Evolutionary conservation across 768 basidiomycete genomes (phyloP).

Genomic region (Amanita subjunquillea): DNA sequence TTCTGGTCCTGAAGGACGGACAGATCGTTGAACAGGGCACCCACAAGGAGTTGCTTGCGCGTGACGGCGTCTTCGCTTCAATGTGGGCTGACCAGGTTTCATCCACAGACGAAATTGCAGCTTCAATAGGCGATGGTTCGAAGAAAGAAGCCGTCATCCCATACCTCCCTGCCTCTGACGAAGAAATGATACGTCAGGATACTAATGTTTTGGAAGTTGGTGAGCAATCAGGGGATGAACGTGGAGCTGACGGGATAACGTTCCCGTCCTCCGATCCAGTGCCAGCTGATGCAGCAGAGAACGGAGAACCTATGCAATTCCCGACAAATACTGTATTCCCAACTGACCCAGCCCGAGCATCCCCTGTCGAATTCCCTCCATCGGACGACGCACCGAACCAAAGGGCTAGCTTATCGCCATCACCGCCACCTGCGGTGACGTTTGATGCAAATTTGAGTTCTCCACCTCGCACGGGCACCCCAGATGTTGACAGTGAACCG

Average conservation of each 20-base stretch:
- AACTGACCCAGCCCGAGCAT: conserved; percentile 5
- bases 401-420: not conserved
- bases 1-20: conserved; percentile 87
- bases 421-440: conserved; percentile 40
- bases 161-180: conserved; percentile 10
- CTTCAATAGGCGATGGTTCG: conserved; percentile 22
- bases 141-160: conserved; percentile 31
- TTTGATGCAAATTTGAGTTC: conserved; percentile 51
- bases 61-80: conserved; percentile 63
- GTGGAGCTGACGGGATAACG: conserved; percentile 9
- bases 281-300: conserved; percentile 6
- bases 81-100: conserved; percentile 88
- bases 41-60: conserved; percentile 67
- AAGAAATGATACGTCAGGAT: not conserved
- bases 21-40: conserved; percentile 75
- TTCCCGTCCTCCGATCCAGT: conserved; percentile 24
- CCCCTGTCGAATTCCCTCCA: conserved; percentile 3
- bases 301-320: not conserved
- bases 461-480: conserved; percentile 61
- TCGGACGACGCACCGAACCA: not conserved
- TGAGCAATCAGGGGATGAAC: not conserved
- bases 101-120: conserved; percentile 42
- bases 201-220: conserved; percentile 3
- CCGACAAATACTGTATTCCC: conserved; percentile 9
- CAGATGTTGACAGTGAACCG: conserved; percentile 63